Percentiles rank a stretch among this genome's conserved stretches.
Evolutionary conservation across 345 rosid species (phyloP).

Genomic region (Ailanthus altissimus): DNA sequence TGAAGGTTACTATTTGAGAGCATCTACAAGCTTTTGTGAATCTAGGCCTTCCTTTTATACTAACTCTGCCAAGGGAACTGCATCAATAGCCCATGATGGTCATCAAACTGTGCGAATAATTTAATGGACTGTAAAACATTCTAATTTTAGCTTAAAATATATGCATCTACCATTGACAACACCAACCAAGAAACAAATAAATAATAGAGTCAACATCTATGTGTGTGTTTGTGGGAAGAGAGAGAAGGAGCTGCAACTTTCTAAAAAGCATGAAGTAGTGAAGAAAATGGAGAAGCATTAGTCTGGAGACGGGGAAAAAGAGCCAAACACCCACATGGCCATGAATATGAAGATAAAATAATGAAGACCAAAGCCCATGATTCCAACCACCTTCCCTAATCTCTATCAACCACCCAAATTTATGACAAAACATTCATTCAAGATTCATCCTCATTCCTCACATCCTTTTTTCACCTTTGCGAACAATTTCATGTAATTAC

Average conservation of each 20-base stretch:
- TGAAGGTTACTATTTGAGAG: neutral
- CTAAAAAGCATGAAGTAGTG: conserved; percentile 35
- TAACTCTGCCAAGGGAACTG: neutral
- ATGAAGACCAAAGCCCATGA: conserved; percentile 20
- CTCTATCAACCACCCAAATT: conserved; percentile 18
- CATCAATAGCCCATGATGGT: neutral
- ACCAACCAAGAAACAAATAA: conserved; percentile 4
- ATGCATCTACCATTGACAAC: neutral
- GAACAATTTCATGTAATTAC: conserved; percentile 24
- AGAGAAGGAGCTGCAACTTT: conserved; percentile 23
- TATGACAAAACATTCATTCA: conserved; percentile 23
- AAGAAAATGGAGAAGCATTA: conserved; percentile 32
- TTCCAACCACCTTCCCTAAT: conserved; percentile 11
- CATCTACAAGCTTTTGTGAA: neutral
- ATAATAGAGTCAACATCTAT: conserved; percentile 13
- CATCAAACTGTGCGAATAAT: conserved; percentile 8
- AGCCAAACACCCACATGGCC: conserved; percentile 37
- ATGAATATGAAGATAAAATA: neutral
- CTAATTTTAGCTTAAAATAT: neutral
- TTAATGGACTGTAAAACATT: conserved; percentile 3
- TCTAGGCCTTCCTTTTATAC: neutral
- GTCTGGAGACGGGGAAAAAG: conserved; percentile 22
- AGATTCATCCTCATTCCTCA: neutral
- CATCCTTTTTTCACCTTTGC: conserved; percentile 27
- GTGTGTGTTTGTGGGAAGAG: conserved; percentile 1